Evolutionary conservation across 2,329 filamentous ascomycete genomes (phyloP), one percentile per base, ranked within the genome.

Genomic region (Aureobasidium melanogenum): DNA sequence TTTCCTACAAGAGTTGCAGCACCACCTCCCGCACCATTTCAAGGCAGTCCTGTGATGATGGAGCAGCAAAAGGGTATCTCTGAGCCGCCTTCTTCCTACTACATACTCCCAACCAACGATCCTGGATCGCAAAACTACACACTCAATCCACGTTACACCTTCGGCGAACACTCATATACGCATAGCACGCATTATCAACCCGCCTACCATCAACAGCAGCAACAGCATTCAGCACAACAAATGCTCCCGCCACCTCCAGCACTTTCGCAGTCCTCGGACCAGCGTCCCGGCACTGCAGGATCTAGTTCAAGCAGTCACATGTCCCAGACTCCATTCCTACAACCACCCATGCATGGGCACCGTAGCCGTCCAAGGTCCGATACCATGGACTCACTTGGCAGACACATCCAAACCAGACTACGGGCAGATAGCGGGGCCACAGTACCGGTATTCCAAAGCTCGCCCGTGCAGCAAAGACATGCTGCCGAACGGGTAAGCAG

Each of bases 321-420:
- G 32, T 2, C 44, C 39, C 61, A 61, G n/a, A 39, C 63, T 10
- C 19, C 58, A 6, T 48, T 60, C 12, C n/a, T 54, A 0, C 61
- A 64, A 28, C 57, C 66, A 5, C 62, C 65, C 52, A 44, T 68
- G 22, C 62, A 65, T 2, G 44, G 63, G n/a, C 65, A 64, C 15
- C 65, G 19, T 8, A 51, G 30, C 15, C 30, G 67, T 39, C 67
- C 68, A 22, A 67, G 68, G 14, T 65, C 66, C 10, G 68, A 67
- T 15, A 65, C 67, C 24, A 38, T 61, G 38, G 59, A 61, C 26
- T 61, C 59, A 1, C 17, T 61, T 12, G 48, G 59, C 17, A 24
- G 59, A 39, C 59, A 61, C 32, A 41, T 61, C 1, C 59, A 61
- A 30, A 60, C 58, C 15, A 28, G 59, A 46, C 24, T 61, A 10